Base-by-base conservation (phyloP, 148 eudicot genomes). In the Suaeda aralocaspica region DNA sequence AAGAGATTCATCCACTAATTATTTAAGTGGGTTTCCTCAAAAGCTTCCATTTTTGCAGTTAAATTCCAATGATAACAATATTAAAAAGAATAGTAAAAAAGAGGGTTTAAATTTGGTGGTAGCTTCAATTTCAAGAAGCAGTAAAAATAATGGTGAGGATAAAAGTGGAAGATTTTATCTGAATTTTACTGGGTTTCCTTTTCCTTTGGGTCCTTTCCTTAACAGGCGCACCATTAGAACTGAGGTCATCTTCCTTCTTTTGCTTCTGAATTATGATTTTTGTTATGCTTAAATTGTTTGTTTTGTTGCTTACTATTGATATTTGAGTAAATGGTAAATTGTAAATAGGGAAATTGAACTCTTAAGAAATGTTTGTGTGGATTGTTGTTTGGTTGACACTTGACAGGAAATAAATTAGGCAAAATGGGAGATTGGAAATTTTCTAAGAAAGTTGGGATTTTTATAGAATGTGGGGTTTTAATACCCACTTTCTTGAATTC, bases 121-220 rank as follows among this genome's bases (percentile, higher is more conserved):
- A 21, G 81, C 93, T 60, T 61, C 87, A 44, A 34, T 74, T 58
- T 56, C 72, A 10, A 62, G 8, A 39, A 25, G 68, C 73, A 13
- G 55, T 48, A n/a, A 34, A 3, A 31, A 28, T 19, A 25, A 11
- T 14, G 50, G 36, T 30, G 68, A 44, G 7, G 44, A 58, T 29
- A 79, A 85, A 12, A 74, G 85, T 30, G 98, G 92, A 63, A 88
- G 90, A 67, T 91, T 91, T 72, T 93, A 93, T 78, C 49, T 93
- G 68, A 93, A 93, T 41, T 78, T 93, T 71, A 93, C 98, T 2
- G 98, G 98, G 33, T 93, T 93, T 68, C 98, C 98, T 1, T 93
- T 93, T 69, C 98, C 98, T 53, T 77, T 93, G 59, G 98, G 98
- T 15, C 98, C 98, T 59, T 93, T 93, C 63, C 96, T 93, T 73